Conservation (phyloP, 495 filamentous ascomycete genomes). For the Aspergillus incahuasiensis region DNA sequence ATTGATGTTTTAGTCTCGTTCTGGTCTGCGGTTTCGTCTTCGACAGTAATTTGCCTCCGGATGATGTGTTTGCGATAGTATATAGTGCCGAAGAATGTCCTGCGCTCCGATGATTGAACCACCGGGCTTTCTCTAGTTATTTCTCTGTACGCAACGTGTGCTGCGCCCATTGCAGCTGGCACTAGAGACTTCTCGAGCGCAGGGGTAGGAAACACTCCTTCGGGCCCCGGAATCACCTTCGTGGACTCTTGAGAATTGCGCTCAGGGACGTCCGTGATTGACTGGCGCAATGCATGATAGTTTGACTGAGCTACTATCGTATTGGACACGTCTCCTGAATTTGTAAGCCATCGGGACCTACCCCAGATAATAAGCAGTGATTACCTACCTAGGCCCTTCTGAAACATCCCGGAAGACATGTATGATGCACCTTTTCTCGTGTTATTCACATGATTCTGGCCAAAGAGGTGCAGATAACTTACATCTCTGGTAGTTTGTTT, state of each 20-base stretch:
- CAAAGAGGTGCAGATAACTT: neutral
- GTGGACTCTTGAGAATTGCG: too few relatives aligned
- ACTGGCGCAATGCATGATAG: too few relatives aligned
- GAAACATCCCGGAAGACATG: neutral
- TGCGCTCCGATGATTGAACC: neutral
- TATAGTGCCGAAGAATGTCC: constrained; percentile 1
- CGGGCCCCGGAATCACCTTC: too few relatives aligned
- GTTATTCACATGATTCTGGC: neutral
- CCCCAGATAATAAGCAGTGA: too few relatives aligned
- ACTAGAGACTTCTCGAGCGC: neutral
- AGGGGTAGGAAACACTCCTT: too few relatives aligned
- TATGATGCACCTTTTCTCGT: too few relatives aligned
- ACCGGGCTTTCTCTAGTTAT: neutral
- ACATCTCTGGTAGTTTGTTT: neutral
- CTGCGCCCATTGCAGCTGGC: neutral
- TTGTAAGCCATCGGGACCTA: too few relatives aligned
- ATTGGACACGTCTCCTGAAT: too few relatives aligned
- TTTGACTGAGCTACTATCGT: too few relatives aligned
- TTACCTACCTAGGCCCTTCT: too few relatives aligned
- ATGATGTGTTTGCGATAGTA: neutral
- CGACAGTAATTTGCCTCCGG: neutral
- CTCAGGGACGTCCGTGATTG: too few relatives aligned
- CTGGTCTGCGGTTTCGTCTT: neutral
- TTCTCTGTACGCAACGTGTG: neutral
- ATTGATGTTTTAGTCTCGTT: neutral